Evolutionary conservation across 768 basidiomycete species (phyloP), one percentile per base, ranked within the genome.

Genomic region (Pulveroboletus frians): DNA sequence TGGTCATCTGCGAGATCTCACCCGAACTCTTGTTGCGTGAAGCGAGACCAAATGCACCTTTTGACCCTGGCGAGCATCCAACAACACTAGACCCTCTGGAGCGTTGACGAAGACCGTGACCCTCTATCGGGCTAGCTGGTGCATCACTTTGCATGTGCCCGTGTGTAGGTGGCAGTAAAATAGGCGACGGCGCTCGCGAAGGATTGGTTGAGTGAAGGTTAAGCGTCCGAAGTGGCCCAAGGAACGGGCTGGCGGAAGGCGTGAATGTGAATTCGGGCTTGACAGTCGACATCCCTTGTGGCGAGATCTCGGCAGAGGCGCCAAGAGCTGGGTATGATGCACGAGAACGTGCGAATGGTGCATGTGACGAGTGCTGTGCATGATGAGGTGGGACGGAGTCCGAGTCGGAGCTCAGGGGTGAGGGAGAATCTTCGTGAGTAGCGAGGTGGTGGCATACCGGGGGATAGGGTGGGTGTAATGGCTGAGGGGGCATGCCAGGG

Each of bases 221-320:
- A 50, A 91, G 76, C 6, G 83, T 84, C 46, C 84, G 77, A 55
- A 91, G 68, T 2, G 86, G 85, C 0, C 84, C 88, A 18, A 91
- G 77, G 75, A 91, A 89, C 1, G 88, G 88, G 51, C 84, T 86
- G 2, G 86, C 83, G 17, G 82, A 84, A 1, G 88, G 88, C 1
- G 88, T 88, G 58, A 76, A 73, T 4, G 66, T 51, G 58, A 73
- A 67, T 42, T 73, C 73, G 20, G 68, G 55, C 37, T 64, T 68
- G 47, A 57, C 46, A 35, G 43, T 51, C 44, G 68, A 43, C 13
- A 41, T 26, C 6, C 54, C 60, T 46, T 53, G 65, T 11, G 59
- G 64, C 23, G 65, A 66, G 31, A 60, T 50, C 13, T 66, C 73
- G 58, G 60, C 70, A 54, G 56, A 67, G 31, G 50, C 3, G 21